phyloP scores from a whole-genome alignment of 2,329 filamentous ascomycete species.

The Scytalidium sp. region DNA sequence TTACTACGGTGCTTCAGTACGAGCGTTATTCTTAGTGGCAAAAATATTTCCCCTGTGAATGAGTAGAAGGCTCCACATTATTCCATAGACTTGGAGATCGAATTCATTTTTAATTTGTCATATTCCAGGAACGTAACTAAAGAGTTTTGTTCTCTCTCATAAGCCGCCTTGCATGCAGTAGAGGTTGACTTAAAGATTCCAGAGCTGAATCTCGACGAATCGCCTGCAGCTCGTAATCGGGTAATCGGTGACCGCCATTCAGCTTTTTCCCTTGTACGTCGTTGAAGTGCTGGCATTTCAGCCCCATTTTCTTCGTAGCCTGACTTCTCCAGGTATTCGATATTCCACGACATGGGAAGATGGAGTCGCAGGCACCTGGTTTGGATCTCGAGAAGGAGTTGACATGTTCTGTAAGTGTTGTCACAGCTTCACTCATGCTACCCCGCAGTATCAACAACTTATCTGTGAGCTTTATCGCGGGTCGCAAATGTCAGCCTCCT shows the following conservation, averaged over 20 bases:
- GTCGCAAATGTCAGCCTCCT: neutral
- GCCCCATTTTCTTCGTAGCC: neutral
- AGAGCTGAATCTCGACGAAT: neutral
- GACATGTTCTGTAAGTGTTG: constrained; percentile 78
- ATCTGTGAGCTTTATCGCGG: neutral
- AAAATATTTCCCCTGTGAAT: too few species aligned
- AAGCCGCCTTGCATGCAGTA: neutral
- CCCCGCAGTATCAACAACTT: neutral
- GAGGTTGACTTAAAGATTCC: neutral
- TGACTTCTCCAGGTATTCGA: too few species aligned
- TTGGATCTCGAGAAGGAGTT: constrained; percentile 88
- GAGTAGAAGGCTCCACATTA: too few species aligned
- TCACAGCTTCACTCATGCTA: neutral
- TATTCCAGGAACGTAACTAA: neutral
- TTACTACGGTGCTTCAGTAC: too few species aligned
- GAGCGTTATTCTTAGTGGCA: too few species aligned
- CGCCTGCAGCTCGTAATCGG: neutral
- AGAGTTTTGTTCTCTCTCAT: neutral
- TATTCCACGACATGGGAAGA: constrained; percentile 19
- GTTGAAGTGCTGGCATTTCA: neutral
- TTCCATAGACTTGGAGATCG: too few species aligned
- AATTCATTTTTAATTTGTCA: neutral
- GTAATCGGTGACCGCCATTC: neutral
- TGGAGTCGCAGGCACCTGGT: constrained; percentile 49
- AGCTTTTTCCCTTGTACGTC: neutral